phyloP scores from a whole-genome alignment of 2,329 filamentous ascomycete genomes.

The Epichloe coenophiala region DNA sequence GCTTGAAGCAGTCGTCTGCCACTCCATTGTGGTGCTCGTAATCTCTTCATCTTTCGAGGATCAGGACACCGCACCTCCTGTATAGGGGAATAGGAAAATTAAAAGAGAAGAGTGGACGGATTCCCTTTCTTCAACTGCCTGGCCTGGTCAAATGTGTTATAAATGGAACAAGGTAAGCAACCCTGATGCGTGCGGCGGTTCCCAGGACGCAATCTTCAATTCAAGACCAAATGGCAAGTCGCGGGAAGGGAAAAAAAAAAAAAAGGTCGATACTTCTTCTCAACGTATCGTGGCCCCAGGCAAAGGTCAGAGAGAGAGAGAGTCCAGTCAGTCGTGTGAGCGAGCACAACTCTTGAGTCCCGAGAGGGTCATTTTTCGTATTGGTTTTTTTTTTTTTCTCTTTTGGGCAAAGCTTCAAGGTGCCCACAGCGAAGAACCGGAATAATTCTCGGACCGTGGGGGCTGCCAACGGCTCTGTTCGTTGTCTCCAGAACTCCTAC shows the following conservation, averaged over 20 bases:
- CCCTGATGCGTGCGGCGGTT: not conserved
- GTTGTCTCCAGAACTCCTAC: not conserved
- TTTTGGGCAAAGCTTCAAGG: not conserved
- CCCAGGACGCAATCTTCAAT: not conserved
- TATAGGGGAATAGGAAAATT: not conserved
- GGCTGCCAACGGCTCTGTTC: no score
- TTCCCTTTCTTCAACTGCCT: not conserved
- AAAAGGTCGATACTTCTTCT: constrained; percentile 5
- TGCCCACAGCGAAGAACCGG: not conserved
- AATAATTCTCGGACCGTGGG: constrained; percentile 3
- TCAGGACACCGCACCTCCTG: not conserved
- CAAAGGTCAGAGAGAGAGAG: not conserved
- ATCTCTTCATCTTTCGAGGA: constrained; percentile 24
- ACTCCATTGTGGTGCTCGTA: constrained; percentile 28
- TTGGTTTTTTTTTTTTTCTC: not conserved
- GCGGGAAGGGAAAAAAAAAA: constrained; percentile 3
- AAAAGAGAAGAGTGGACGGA: not conserved
- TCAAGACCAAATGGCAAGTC: not conserved
- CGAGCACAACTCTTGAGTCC: not conserved
- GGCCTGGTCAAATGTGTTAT: not conserved
- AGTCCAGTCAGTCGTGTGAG: constrained; percentile 8
- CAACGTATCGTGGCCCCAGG: not conserved
- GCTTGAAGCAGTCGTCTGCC: constrained; percentile 25
- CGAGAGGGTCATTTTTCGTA: not conserved
- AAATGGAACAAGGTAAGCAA: not conserved